Percentiles rank a stretch among this genome's conserved stretches.
These are phyloP conservation scores for Hanseniaspora sp. DNA, from an alignment of 1,139 yeast species.

Conservation along the genomic window DNA sequence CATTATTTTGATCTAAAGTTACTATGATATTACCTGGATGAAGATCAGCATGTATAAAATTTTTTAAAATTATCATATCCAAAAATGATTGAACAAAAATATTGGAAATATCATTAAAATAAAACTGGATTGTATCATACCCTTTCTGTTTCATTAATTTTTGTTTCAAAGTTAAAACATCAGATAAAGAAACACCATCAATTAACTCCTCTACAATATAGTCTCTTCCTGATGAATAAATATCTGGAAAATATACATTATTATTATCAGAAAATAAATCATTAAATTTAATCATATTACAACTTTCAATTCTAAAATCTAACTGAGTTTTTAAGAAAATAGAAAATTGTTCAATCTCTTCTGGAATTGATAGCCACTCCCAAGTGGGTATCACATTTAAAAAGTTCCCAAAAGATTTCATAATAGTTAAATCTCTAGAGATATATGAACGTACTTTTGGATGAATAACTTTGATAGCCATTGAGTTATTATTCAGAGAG, in stretches of 20 bases:
- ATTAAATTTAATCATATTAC: slow-evolving; percentile 58
- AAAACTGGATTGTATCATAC: slow-evolving; percentile 1
- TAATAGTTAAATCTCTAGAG: slow-evolving; percentile 69
- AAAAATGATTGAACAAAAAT: slow-evolving; percentile 83
- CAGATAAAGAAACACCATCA: slow-evolving; percentile 13
- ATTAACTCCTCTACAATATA: slow-evolving; percentile 70
- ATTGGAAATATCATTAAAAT: slow-evolving; percentile 66
- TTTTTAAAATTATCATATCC: slow-evolving; percentile 83
- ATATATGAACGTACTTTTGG: slow-evolving; percentile 69
- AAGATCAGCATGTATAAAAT: slow-evolving; percentile 88
- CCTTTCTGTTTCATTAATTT: neutral
- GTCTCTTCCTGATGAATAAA: slow-evolving; percentile 31
- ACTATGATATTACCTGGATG: slow-evolving; percentile 95
- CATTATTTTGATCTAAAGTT: slow-evolving; percentile 46
- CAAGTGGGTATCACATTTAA: slow-evolving; percentile 74
- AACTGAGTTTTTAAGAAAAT: slow-evolving; percentile 78
- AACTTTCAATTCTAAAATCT: slow-evolving; percentile 80
- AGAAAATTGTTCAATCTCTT: slow-evolving; percentile 82
- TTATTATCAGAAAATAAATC: slow-evolving; percentile 36
- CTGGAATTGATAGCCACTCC: slow-evolving; percentile 96
- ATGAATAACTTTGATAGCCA: slow-evolving; percentile 86
- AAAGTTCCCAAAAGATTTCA: slow-evolving; percentile 63
- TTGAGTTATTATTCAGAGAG: slow-evolving; percentile 50
- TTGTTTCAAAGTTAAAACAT: slow-evolving; percentile 5
- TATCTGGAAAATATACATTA: slow-evolving; percentile 67